Evolutionary conservation across 768 basidiomycete species (phyloP).

Genomic region (Clitopilus passeckerianus): DNA sequence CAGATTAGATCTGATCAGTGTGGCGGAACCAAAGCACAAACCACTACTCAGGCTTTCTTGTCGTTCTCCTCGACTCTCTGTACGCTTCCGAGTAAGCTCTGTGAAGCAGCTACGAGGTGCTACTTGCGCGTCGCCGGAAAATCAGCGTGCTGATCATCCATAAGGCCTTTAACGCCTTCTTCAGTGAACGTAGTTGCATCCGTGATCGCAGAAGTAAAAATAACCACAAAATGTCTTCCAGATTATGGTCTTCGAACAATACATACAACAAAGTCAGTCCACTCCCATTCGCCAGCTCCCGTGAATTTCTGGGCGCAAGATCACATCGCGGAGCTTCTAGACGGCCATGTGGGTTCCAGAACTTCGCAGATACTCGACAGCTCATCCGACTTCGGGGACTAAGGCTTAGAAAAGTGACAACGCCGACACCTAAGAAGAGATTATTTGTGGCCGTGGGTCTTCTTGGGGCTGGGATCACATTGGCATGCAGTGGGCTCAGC

Average conservation of each 20-base stretch:
- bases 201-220: background rate
- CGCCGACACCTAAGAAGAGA: background rate
- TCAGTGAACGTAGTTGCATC: background rate
- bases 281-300: background rate
- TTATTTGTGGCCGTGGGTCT: background rate
- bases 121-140: too few species aligned
- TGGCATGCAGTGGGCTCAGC: background rate
- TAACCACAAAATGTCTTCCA: background rate
- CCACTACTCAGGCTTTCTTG: too few species aligned
- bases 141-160: background rate
- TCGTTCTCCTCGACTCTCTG: background rate
- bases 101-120: too few species aligned
- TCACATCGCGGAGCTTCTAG: too few species aligned
- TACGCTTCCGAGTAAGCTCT: too few species aligned
- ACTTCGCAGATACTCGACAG: background rate
- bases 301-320: background rate
- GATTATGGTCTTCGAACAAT: background rate
- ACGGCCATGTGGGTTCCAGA: too few species aligned
- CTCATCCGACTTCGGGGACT: background rate
- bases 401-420: background rate
- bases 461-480: too few species aligned
- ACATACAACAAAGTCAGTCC: background rate
- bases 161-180: background rate
- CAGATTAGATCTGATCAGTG: background rate
- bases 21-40: background rate